Base-by-base conservation (phyloP, 169 alveolate genomes). In the Plasmodium gallinaceum region DNA sequence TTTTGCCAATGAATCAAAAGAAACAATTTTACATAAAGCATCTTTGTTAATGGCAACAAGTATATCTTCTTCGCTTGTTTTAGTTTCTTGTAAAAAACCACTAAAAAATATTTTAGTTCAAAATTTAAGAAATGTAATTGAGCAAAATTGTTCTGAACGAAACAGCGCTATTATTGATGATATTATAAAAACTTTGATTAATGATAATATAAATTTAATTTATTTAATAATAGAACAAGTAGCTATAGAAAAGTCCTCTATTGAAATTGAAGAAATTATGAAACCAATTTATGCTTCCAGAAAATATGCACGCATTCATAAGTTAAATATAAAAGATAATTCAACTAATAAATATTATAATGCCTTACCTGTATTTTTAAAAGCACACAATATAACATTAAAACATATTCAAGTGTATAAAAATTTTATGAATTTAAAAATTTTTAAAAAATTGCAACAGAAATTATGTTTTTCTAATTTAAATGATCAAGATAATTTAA, bases 51-150 rank as follows among this genome's bases (percentile, higher is more conserved):
- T 97, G 94, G 98, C 97, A 46, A 86, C 98, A 48, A 94, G 96
- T 20, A 83, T 98, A 43, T 97, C 99, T 7, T 98, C 98, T 5
- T 92, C 98, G 18, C 95, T 98, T 66, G 99, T 99, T 7, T 94
- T 95, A 45, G 98, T 98, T 26, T 97, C 98, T 9, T 95, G 98
- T 72, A 91, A 96, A 69, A 95, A 94, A 64, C 96, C 96, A 22
- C 92, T 98, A 45, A 89, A 96, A 51, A 95, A 96, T 68, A 85
- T 95, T 32, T 93, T 97, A 48, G 22, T 68, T 51, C 91, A 83
- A 83, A 83, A 83, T 66, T 51, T 83, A 61, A 68, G 83, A 54
- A 66, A 48, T 71, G 8, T 58, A 32, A 42, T 83, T 54, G 91
- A 68, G 3, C 72, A 83, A 37, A 72, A 74, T 24, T 54, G 54